phyloP scores from a whole-genome alignment of 2,329 filamentous ascomycete species.

The Immersiporthe knoxdaviesiana region DNA sequence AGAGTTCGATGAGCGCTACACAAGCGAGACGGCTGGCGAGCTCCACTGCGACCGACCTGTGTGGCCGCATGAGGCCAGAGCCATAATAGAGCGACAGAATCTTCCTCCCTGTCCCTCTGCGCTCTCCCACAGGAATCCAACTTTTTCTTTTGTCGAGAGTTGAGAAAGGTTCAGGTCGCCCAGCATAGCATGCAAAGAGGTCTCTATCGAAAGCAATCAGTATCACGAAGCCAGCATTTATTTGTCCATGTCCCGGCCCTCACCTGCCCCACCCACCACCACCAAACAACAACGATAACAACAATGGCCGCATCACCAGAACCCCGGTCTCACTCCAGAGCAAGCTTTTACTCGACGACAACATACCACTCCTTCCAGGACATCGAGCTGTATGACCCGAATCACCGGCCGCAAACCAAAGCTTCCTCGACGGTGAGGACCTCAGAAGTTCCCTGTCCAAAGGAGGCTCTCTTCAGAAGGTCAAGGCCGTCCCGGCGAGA shows the following conservation, averaged over 20 bases:
- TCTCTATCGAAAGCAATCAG: background rate
- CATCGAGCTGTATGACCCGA: slow-evolving; percentile 50
- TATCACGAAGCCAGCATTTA: background rate
- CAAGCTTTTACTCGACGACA: slow-evolving; percentile 51
- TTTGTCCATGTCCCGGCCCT: background rate
- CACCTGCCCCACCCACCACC: background rate
- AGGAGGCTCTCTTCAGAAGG: slow-evolving; percentile 2
- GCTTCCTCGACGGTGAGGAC: slow-evolving; percentile 29
- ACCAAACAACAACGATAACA: slow-evolving; percentile 3
- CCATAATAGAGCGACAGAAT: slow-evolving; percentile 22
- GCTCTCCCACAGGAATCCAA: background rate
- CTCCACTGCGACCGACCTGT: slow-evolving; percentile 23
- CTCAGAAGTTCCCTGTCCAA: slow-evolving; percentile 24
- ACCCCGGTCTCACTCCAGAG: slow-evolving; percentile 39
- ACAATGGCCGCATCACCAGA: slow-evolving; percentile 24
- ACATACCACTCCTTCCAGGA: slow-evolving; percentile 61
- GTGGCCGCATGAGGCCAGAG: slow-evolving; percentile 20
- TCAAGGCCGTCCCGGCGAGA: slow-evolving; percentile 30
- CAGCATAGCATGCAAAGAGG: background rate
- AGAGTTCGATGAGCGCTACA: slow-evolving; percentile 19
- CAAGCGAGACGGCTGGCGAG: slow-evolving; percentile 15
- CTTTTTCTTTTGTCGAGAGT: background rate
- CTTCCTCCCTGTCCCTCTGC: slow-evolving; percentile 10
- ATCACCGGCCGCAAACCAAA: slow-evolving; percentile 35
- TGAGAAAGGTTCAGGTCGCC: background rate